phyloP scores from a whole-genome alignment of 1,139 yeast genomes.

The Geotrichum carabidarum region DNA sequence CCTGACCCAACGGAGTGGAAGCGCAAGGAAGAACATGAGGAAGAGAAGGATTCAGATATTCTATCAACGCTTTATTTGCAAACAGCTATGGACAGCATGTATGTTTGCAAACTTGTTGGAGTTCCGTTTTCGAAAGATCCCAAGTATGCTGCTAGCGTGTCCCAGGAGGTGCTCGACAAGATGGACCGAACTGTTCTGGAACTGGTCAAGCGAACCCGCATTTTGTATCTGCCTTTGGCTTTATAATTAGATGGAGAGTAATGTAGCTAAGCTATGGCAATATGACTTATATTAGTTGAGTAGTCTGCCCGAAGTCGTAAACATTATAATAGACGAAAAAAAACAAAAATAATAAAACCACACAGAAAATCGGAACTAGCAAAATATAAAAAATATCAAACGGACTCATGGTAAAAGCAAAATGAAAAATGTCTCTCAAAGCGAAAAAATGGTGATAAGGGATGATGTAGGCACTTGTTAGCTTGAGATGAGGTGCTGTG shows the following conservation, averaged over 20 bases:
- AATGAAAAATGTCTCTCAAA: not conserved
- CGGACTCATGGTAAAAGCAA: not conserved
- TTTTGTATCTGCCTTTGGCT: slow-evolving; percentile 18
- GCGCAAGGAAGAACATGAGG: not conserved
- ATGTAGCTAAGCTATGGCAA: not conserved
- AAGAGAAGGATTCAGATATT: not conserved
- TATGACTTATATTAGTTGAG: no score
- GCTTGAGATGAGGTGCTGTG: slow-evolving; percentile 8
- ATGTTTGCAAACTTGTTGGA: slow-evolving; percentile 3
- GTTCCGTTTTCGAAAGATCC: not conserved
- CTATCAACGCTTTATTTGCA: not conserved
- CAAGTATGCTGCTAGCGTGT: not conserved
- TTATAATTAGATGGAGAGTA: not conserved
- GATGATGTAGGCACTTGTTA: not conserved
- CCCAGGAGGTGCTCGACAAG: not conserved
- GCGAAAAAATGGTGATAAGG: not conserved
- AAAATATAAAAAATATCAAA: no score
- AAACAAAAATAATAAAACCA: not conserved
- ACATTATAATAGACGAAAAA: not conserved
- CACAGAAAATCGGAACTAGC: not conserved
- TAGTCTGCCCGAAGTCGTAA: not conserved
- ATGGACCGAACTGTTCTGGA: slow-evolving; percentile 4
- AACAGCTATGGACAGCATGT: not conserved
- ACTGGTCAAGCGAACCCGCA: slow-evolving; percentile 12
- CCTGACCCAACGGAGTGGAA: not conserved